phyloP scores from a whole-genome alignment of 306 rosid species.

The Malus sieversii region DNA sequence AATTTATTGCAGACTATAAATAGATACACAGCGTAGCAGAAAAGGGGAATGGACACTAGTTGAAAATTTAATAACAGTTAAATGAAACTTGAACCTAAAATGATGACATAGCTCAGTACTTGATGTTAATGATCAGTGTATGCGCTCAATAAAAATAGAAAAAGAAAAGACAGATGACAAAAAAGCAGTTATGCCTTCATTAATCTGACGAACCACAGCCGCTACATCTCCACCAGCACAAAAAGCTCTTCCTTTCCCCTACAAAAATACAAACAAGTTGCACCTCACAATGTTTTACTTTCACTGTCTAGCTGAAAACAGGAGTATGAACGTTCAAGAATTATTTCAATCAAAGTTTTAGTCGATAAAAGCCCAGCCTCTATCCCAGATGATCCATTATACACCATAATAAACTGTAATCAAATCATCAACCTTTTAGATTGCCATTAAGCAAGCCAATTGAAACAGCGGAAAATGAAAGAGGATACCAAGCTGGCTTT shows the following conservation, averaged over 20 bases:
- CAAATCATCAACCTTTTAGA: neutral
- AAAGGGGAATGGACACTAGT: neutral
- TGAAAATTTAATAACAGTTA: neutral
- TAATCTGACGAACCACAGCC: conserved; percentile 43
- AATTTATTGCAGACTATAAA: neutral
- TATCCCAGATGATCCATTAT: neutral
- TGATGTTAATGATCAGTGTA: neutral
- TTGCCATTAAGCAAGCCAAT: neutral
- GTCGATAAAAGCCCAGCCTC: neutral
- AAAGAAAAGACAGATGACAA: neutral
- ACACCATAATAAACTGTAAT: neutral
- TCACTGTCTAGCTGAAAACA: neutral
- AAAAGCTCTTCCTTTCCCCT: conserved; percentile 95
- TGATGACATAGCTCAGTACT: neutral
- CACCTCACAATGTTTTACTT: neutral
- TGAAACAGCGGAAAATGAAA: neutral
- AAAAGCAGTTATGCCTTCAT: conserved; percentile 29
- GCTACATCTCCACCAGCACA: conserved; percentile 98
- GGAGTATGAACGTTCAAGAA: conserved; percentile 5
- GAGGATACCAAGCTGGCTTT: neutral
- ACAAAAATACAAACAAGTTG: conserved; percentile 7
- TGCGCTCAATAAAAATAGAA: neutral
- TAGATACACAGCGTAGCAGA: neutral
- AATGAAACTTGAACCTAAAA: conserved; percentile 4
- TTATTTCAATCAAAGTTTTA: neutral